Conservation (phyloP, 352 stramenopile species). For the Phytophthora pistaciae region DNA sequence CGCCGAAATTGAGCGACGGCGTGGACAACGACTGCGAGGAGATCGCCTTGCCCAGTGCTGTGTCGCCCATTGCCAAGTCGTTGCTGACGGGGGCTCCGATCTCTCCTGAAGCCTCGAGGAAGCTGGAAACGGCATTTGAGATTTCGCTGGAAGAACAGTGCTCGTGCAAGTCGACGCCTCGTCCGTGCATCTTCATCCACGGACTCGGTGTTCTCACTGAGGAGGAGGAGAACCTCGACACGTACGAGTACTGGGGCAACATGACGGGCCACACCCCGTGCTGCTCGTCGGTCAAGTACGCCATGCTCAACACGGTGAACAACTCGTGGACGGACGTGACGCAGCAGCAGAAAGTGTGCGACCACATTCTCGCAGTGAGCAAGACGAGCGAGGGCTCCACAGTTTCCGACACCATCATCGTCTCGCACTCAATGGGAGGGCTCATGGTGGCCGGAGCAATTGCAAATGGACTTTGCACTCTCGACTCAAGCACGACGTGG, state of each 20-base stretch:
- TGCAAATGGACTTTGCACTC: slow-evolving; percentile 41
- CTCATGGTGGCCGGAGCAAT: slow-evolving; percentile 41
- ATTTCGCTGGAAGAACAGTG: slow-evolving; percentile 17
- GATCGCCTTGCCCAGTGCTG: slow-evolving; percentile 17
- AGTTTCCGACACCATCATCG: slow-evolving; percentile 37
- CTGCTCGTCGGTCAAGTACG: slow-evolving; percentile 39
- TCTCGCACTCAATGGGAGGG: slow-evolving; percentile 49
- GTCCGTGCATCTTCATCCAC: slow-evolving; percentile 44
- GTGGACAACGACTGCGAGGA: slow-evolving; percentile 15
- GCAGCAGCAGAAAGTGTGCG: slow-evolving; percentile 43
- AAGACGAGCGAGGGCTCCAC: slow-evolving; percentile 20
- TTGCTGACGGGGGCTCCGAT: slow-evolving; percentile 30
- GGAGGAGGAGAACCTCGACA: slow-evolving; percentile 32
- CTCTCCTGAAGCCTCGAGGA: slow-evolving; percentile 1
- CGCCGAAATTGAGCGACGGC: slow-evolving; percentile 7
- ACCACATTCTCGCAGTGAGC: slow-evolving; percentile 31
- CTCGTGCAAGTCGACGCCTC: slow-evolving; percentile 23
- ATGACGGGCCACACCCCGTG: slow-evolving; percentile 42
- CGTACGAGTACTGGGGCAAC: slow-evolving; percentile 47
- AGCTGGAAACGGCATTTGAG: slow-evolving; percentile 14
- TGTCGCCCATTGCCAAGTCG: slow-evolving; percentile 19
- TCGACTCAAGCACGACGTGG: slow-evolving; percentile 38
- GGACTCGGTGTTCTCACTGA: slow-evolving; percentile 44
- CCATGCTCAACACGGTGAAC: slow-evolving; percentile 43
- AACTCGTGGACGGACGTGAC: slow-evolving; percentile 39